Evolutionary conservation across 805 yeast genomes (phyloP), one percentile per base, ranked within the genome.

Genomic region (Yamadazyma nakazawae): DNA sequence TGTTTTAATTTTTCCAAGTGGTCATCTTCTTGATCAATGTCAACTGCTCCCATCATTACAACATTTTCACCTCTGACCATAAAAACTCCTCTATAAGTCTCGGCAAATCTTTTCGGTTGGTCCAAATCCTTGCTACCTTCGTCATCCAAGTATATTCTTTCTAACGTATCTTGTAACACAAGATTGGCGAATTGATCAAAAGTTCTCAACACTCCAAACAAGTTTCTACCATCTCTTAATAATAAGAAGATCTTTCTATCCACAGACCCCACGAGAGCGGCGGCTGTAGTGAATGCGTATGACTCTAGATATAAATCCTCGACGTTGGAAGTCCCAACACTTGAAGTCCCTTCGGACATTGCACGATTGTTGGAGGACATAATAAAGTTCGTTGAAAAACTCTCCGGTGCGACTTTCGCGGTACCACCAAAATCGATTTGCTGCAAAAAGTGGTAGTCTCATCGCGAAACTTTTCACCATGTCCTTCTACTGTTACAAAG

Each of bases 61-160:
- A 94, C 94, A 58, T 92, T 92, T 65, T 94, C 99, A 51, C 99
- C 99, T 67, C 99, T 85, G 35, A 94, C 84, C 70, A 94, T 79
- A 61, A 83, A 84, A 42, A 88, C 87, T 9, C 96, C 97, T 44
- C 85, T 78, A 42, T 75, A 74, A n/a, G 70, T 72, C 63, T 92
- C 96, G 8, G 87, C 96, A 61, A 82, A 92, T 52, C 77, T 60
- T 35, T 69, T 71, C 3, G 64, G 64, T 36, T 52, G 46, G 14
- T 32, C 25, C 24, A 52, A 42, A 40, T 70, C 67, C 13, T 75
- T 80, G 14, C 74, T 62, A 16, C 53, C 59, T 21, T 59, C 59
- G 32, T 54, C 53, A 18, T 63, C 65, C 53, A 85, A 72, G 61
- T 87, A 87, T 56, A 90, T 80, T 64, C 97, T 80, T 64, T 94